Base-by-base conservation (phyloP, 331 rosid genomes). In the Spiraea crenata region DNA sequence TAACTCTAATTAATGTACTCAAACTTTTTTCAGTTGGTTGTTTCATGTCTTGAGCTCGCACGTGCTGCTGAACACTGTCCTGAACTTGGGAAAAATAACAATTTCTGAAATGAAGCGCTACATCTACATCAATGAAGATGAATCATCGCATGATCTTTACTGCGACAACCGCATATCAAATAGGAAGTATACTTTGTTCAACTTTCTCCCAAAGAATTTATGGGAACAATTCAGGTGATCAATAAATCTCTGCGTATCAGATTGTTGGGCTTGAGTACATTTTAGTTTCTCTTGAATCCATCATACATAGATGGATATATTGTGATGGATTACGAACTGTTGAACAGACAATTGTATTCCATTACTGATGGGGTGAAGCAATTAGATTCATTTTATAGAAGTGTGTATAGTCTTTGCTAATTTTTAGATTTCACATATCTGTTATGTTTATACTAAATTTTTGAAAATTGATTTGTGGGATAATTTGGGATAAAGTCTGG, bases 201-300 rank as follows among this genome's bases (percentile, higher is more conserved):
- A 91, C 83, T 93, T 93, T 77, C 89, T 93, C 72, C 99, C 97
- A 1, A 93, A 93, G 85, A 93, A 93, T 80, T 76, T 93, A 84
- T 84, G 91, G 95, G 99, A 93, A 76, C 99, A 95, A 75, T 93
- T 93, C 92, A 87, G 99, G 99, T 93, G 77, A 25, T 25, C 31
- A 25, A 25, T 25, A 25, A 25, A 25, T 25, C 31, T 25, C 31
- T 25, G 31, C 31, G 31, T 47, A 41, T 12, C 52, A 1, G 38
- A 35, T 50, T 67, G 9, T 50, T 49, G 6, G 6, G 15, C 9
- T 59, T 39, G 6, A 50, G 7, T 39, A 49, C 11, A 40, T 51
- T 66, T 48, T 7, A 39, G 47, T n/a, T 61, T 39, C 38, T 49
- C 35, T 19, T 35, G 40, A 67, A 49, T 67, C n/a, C 41, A 37